Base-by-base conservation (phyloP, 2,329 filamentous ascomycete genomes). In the Lachnellula occidentalis region DNA sequence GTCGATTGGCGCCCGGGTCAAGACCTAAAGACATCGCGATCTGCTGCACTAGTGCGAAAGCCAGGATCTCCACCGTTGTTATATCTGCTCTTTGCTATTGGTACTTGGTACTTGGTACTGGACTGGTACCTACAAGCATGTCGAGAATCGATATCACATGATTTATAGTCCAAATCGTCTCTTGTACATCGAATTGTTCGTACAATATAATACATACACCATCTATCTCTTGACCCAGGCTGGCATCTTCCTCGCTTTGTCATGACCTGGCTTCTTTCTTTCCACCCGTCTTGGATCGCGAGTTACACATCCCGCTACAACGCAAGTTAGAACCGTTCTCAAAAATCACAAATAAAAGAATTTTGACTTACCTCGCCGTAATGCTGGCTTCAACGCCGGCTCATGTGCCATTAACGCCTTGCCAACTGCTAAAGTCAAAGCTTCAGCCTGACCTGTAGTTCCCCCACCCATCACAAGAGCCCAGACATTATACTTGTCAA, bases 401-500 rank as follows among this genome's bases (percentile, higher is more conserved):
- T 99, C 94, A 70, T 99, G 94, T 60, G 89, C 86, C 71, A 95
- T 71, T 70, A 99, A 75, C 21, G 89, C 92, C 72, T 92, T 94
- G 54, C 88, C 88, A 69, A 97, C 81, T 19, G 90, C 94, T 73
- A 99, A 73, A 42, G 92, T 95, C 66, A 97, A 81, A 34, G 94
- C 92, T 73, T 99, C 94, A 7, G 94, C 92, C 73, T 99, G 95
- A 2, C 94, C 94, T 48, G 94, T 99, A 47, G 88, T 87, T 64
- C 94, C 94, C 62, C 94, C 94, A 53, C 94, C 94, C 56, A 81
- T 79, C 3, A 91, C 89, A 48, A 88, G 74, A 51, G 86, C 92
- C 86, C 90, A 99, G 3, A 96, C 83, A 67, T 99, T 99, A 78
- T 99, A 99, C 73, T 96, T 97, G 77, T 96, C 91, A 61, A 95